Evolutionary conservation across 495 filamentous ascomycete species (phyloP), one percentile per base, ranked within the genome.

Genomic region (Penicillium ucsense): DNA sequence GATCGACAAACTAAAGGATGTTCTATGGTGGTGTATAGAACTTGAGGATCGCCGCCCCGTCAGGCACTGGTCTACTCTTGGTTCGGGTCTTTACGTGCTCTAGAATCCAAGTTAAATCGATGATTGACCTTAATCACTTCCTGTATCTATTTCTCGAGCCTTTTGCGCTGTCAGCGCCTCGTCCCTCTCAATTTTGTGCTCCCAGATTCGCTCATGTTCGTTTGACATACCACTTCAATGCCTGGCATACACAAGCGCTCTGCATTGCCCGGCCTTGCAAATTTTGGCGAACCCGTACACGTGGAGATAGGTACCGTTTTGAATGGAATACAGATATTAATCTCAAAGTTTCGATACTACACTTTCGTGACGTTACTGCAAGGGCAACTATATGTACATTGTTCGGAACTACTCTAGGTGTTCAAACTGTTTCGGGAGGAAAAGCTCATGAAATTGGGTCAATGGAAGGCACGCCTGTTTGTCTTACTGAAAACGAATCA

Each of bases 1-100:
- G 70, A 61, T 79, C 5, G 85, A 89, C 38, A 94, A 89, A 60
- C 81, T 92, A 39, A 89, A 88, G 57, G 74, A 80, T 43, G 77
- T 84, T 8, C 74, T 86, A 43, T 86, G 82, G 64, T 75, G 86
- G 64, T 88, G 83, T 11, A 59, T 89, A 35, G 80, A 84, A 57
- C 63, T 86, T 38, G 77, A 76, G 50, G 78, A 78, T 30, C 71
- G 61, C 39, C 66, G 65, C 45, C 70, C 68, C 2, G 66, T 77
- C 43, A 65, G 72, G 34, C 57, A 66, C 46, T 77, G 74, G 75
- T 71, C 65, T 30, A 71, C 68, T 44, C 55, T 76, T 43, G 72
- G 72, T 4, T 69, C 69, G 30, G 69, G 69, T 41, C 54, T 71
- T 41, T 74, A 73, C 59, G 71, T 74, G 28, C 64, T 72, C 28